Evolutionary conservation across 257 asterid genomes (phyloP), one percentile per base, ranked within the genome.

Genomic region (Plantago major): DNA sequence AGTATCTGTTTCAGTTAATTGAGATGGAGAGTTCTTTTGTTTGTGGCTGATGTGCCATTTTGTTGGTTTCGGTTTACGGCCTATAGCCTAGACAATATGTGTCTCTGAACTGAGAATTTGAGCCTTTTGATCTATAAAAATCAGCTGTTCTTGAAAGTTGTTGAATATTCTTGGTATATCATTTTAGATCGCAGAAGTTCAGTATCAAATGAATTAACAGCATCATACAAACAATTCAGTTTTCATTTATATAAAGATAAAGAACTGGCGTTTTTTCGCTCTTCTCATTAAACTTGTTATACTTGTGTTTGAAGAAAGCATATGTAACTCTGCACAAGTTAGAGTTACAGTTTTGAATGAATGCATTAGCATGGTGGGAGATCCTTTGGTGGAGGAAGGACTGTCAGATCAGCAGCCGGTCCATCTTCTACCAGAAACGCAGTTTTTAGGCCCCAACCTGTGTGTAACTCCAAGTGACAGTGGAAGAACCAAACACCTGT

Each of bases 381-480:
- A 70, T 79, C 83, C 46, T 76, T 82, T 9, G 85, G 88, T 40
- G 85, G 85, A 50, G 85, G 85, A 52, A 79, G 67, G 57, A 82
- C 40, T 14, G 51, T 72, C 11, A 79, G 83, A 62, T 79, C 83
- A 17, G 73, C 55, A 57, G 78, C 74, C 1, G 84, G 73, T 62
- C 89, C 89, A 64, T 82, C 75, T 75, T 79, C 89, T 10, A 75
- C 86, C 14, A 82, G 65, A 60, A 79, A 76, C 19, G 88, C 85
- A 6, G 88, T 82, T 69, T 82, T 82, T 46, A 79, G 61, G 9
- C 88, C 88, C 88, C 88, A 79, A 0, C 83, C 88, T 2, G 88
- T 82, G 47, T 82, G 88, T 12, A 82, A 76, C 76, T 79, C 88
- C 78, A 82, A 50, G 64, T 82, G 88, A 72, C 88, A 82, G 55